Percentiles rank a stretch among this genome's conserved stretches.
These are phyloP conservation scores for Exophiala oligosperma DNA, from an alignment of 2,329 filamentous ascomycete genomes.

Conservation along the genomic window DNA sequence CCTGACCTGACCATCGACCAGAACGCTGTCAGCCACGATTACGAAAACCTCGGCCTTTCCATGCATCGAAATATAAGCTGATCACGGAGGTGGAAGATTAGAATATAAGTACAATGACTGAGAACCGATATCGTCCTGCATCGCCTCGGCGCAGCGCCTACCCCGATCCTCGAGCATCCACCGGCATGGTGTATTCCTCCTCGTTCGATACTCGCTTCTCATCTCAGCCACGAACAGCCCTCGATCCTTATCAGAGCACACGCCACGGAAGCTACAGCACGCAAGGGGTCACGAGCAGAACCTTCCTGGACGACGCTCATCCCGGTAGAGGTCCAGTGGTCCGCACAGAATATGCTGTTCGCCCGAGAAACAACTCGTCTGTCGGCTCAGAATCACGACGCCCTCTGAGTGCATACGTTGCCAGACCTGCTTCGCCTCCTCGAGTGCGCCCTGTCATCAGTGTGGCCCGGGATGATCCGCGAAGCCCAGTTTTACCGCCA, in stretches of 20 bases:
- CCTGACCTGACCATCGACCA: not conserved
- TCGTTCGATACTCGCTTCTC: constrained; percentile 27
- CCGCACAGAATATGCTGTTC: constrained; percentile 29
- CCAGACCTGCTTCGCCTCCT: constrained; percentile 23
- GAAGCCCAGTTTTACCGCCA: constrained; percentile 17
- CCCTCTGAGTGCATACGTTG: constrained; percentile 25
- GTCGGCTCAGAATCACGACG: constrained; percentile 21
- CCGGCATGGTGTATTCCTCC: constrained; percentile 25
- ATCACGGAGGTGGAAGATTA: not conserved
- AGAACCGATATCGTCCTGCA: constrained; percentile 23
- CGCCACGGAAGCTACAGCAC: constrained; percentile 26
- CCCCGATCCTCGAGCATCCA: constrained; percentile 25
- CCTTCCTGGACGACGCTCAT: constrained; percentile 23
- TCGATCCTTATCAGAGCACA: constrained; percentile 16
- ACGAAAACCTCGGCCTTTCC: not conserved
- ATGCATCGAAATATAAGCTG: constrained; percentile 7
- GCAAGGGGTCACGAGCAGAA: constrained; percentile 24
- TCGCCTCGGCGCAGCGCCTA: constrained; percentile 18
- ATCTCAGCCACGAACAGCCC: constrained; percentile 13
- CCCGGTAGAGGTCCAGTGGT: constrained; percentile 21
- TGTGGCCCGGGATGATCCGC: constrained; percentile 24
- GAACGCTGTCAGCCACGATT: not conserved
- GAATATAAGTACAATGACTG: constrained; percentile 17
- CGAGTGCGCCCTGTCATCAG: constrained; percentile 27
- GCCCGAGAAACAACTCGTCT: constrained; percentile 29